Conservation (phyloP, 208 protist species). For the Trypanosomatidae sp. region DNA sequence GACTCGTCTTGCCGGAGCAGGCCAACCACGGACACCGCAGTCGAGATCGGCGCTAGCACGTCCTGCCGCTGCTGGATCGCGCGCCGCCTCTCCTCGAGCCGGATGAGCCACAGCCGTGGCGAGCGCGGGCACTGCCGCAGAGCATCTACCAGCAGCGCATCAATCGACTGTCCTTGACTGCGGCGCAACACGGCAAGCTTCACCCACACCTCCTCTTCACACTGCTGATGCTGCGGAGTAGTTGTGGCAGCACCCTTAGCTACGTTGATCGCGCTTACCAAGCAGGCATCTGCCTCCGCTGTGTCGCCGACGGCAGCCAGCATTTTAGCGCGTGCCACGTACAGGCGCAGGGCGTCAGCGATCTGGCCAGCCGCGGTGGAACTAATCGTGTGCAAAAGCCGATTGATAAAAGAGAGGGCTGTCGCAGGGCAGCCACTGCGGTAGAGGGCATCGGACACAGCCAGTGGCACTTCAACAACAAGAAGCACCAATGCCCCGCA, state of each 20-base stretch:
- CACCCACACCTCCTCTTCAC: conserved; percentile 52
- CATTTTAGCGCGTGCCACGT: conserved; percentile 43
- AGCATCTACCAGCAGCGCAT: conserved; percentile 19
- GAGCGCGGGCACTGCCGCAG: conserved; percentile 45
- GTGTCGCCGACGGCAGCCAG: conserved; percentile 34
- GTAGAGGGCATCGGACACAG: conserved; percentile 27
- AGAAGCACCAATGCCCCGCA: conserved; percentile 1
- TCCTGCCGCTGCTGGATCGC: conserved; percentile 12
- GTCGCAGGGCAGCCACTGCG: conserved; percentile 3
- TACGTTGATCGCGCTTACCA: conserved; percentile 32
- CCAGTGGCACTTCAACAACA: conserved; percentile 23
- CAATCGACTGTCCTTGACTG: conserved; percentile 24
- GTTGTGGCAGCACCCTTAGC: background rate
- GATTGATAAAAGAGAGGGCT: conserved; percentile 16
- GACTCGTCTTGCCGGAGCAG: conserved; percentile 20
- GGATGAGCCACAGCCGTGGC: conserved; percentile 67
- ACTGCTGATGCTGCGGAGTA: background rate
- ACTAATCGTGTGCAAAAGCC: background rate
- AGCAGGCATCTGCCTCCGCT: conserved; percentile 36
- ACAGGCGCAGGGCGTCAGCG: conserved; percentile 9
- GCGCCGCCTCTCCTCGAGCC: conserved; percentile 41
- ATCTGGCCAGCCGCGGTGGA: background rate
- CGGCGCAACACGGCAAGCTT: conserved; percentile 65
- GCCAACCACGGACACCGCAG: conserved; percentile 1
- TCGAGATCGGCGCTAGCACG: background rate